Percentiles rank a stretch among this genome's conserved stretches.
Conservation (phyloP, 2,329 filamentous ascomycete species). For the Aureobasidium sp. region DNA sequence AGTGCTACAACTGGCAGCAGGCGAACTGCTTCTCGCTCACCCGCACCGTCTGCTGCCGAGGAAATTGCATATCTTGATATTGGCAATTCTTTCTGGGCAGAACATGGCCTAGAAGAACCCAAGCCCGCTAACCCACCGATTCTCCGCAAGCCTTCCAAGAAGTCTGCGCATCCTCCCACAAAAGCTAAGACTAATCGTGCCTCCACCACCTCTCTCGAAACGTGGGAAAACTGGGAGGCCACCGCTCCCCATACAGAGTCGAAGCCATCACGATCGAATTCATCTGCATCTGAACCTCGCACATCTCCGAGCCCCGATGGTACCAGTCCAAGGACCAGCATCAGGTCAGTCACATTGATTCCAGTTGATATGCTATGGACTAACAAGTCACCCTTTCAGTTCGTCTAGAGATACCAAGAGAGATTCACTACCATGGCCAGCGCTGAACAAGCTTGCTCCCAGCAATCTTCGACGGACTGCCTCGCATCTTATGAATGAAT, state of each 20-base stretch:
- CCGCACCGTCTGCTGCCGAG: conserved; percentile 1
- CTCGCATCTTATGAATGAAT: conserved; percentile 81
- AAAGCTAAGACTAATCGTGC: conserved; percentile 31
- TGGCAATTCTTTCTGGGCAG: conserved; percentile 38
- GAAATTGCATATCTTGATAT: conserved; percentile 28
- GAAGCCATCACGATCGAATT: conserved; percentile 31
- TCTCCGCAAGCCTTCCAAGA: conserved; percentile 13
- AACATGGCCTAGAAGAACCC: conserved; percentile 36
- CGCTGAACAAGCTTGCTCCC: conserved; percentile 64
- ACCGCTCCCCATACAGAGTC: conserved; percentile 25
- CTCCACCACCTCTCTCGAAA: conserved; percentile 23
- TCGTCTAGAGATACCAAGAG: conserved; percentile 26
- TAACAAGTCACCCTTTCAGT: background rate
- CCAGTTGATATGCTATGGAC: background rate
- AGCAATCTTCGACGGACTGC: conserved; percentile 75
- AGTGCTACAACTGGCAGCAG: conserved; percentile 14
- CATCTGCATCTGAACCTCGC: conserved; percentile 43
- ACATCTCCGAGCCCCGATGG: conserved; percentile 31
- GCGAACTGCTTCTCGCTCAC: conserved; percentile 1
- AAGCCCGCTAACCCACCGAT: conserved; percentile 20
- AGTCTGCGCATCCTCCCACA: conserved; percentile 21
- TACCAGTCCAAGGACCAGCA: conserved; percentile 13
- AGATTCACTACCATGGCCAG: conserved; percentile 54
- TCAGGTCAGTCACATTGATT: background rate
- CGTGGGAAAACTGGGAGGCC: conserved; percentile 52